phyloP scores from a whole-genome alignment of 2,329 filamentous ascomycete species.

The Aspergillus luchuensis region DNA sequence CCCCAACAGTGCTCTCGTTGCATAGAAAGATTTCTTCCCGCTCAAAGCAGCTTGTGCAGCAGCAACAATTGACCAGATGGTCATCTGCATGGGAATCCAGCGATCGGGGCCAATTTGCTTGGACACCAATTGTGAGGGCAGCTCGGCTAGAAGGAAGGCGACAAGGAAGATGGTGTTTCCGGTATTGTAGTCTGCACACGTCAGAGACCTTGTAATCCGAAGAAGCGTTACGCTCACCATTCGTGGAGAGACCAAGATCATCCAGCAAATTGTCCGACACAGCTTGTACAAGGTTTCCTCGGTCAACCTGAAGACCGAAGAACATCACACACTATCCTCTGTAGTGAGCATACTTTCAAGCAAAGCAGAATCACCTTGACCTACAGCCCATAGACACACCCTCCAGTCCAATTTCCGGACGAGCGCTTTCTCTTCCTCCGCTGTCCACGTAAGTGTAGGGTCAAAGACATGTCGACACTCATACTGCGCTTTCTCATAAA shows the following conservation, averaged over 20 bases:
- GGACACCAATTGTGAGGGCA: constrained; percentile 60
- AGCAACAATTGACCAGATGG: constrained; percentile 54
- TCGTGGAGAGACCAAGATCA: constrained; percentile 35
- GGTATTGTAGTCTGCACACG: constrained; percentile 53
- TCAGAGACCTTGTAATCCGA: constrained; percentile 28
- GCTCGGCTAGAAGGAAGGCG: constrained; percentile 55
- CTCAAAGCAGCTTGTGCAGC: constrained; percentile 48
- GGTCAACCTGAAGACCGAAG: constrained; percentile 61
- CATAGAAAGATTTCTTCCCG: constrained; percentile 43
- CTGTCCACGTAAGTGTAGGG: constrained; percentile 38
- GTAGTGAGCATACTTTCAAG: not conserved
- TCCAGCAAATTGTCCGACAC: constrained; percentile 59
- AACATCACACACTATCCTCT: constrained; percentile 55
- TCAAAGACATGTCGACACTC: constrained; percentile 50
- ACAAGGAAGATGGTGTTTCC: constrained; percentile 60
- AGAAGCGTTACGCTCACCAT: constrained; percentile 38
- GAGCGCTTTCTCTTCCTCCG: constrained; percentile 36
- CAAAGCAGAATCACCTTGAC: constrained; percentile 10
- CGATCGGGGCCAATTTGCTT: constrained; percentile 58
- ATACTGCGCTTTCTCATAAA: constrained; percentile 58
- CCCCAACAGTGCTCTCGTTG: constrained; percentile 47
- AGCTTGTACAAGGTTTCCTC: constrained; percentile 60
- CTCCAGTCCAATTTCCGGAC: constrained; percentile 28
- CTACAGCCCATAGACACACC: constrained; percentile 30
- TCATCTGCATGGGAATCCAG: constrained; percentile 59